Evolutionary conservation across 768 basidiomycete genomes (phyloP).

Genomic region (Macrocybe gigantea): DNA sequence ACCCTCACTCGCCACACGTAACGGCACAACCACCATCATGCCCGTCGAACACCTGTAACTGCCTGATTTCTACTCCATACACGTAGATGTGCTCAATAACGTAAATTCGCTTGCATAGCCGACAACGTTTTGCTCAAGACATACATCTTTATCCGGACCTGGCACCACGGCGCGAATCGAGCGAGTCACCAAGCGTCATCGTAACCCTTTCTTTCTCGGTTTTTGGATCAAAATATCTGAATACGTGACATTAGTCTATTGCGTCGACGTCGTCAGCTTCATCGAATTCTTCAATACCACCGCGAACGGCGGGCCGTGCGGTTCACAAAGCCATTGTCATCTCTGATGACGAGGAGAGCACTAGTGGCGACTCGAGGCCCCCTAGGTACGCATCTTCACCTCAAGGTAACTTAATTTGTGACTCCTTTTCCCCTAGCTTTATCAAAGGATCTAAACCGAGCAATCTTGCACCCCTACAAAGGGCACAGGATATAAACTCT

Average conservation of each 20-base stretch:
- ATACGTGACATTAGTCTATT: constrained; percentile 15
- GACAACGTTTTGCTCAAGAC: constrained; percentile 25
- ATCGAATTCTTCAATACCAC: constrained; percentile 10
- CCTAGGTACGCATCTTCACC: constrained; percentile 6
- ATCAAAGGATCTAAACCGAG: neutral
- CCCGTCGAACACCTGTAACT: constrained; percentile 30
- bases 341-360: constrained; percentile 30
- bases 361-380: constrained; percentile 9
- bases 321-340: constrained; percentile 19
- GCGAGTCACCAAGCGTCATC: constrained; percentile 17
- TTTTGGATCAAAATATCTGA: neutral
- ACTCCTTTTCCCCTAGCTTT: neutral
- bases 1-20: neutral
- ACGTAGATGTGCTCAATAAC: neutral
- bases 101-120: constrained; percentile 13
- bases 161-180: constrained; percentile 14
- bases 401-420: neutral
- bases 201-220: constrained; percentile 16
- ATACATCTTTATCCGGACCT: constrained; percentile 26
- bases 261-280: constrained; percentile 14
- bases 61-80: neutral
- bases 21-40: constrained; percentile 10
- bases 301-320: constrained; percentile 5
- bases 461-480: constrained; percentile 1
- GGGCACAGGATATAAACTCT: constrained; percentile 7